These are phyloP conservation scores for Hypsizygus marmoreus DNA, from an alignment of 768 basidiomycete genomes.

Conservation along the genomic window DNA sequence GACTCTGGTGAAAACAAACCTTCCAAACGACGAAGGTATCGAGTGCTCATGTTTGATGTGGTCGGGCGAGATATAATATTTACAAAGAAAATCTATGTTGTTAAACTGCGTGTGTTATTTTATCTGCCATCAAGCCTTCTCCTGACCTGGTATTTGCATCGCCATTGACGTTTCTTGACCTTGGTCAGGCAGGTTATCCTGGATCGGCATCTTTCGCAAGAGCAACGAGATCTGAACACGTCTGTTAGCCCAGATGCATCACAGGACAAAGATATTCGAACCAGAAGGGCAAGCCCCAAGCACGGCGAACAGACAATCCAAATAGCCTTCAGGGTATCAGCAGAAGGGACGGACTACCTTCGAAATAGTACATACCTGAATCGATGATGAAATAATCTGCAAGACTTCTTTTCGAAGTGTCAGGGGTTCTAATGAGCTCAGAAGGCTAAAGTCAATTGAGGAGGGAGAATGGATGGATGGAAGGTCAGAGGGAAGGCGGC, in stretches of 20 bases:
- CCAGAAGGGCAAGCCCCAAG: conserved; percentile 64
- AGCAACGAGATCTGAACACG: conserved; percentile 40
- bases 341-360: neutral
- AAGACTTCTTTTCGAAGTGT: conserved; percentile 49
- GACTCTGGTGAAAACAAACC: too few relatives aligned
- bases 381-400: conserved; percentile 57
- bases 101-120: too few relatives aligned
- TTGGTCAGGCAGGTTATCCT: conserved; percentile 18
- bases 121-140: too few relatives aligned
- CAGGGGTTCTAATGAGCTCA: conserved; percentile 48
- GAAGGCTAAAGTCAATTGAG: conserved; percentile 56
- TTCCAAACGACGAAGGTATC: too few relatives aligned
- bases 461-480: conserved; percentile 40
- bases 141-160: too few relatives aligned
- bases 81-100: too few relatives aligned
- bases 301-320: conserved; percentile 77
- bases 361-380: conserved; percentile 48
- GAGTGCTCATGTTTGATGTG: too few relatives aligned
- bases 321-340: conserved; percentile 47
- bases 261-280: conserved; percentile 28
- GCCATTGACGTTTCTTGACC: conserved; percentile 4
- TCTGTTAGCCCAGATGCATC: conserved; percentile 5
- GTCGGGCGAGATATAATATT: too few relatives aligned
- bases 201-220: conserved; percentile 38
- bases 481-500: conserved; percentile 50